Conservation (phyloP, 306 rosid species). For the Citrullus colocynthis region DNA sequence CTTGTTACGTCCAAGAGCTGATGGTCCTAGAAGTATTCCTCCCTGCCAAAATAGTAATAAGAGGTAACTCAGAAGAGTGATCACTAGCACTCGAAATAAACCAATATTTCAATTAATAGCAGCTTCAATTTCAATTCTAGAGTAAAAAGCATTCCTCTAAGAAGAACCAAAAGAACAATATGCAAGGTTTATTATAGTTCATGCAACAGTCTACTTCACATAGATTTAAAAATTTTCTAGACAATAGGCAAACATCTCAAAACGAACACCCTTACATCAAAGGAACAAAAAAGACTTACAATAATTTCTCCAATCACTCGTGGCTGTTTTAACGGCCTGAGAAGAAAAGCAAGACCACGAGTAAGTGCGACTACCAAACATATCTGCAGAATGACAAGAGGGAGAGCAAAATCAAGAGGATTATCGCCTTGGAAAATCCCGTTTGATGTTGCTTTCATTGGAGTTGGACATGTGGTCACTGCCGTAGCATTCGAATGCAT, state of each 20-base stretch:
- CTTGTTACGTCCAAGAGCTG: constrained; percentile 66
- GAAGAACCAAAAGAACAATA: not conserved
- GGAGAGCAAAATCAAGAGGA: constrained; percentile 75
- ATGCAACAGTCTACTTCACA: not conserved
- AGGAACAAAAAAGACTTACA: constrained; percentile 30
- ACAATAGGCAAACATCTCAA: not conserved
- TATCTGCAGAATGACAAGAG: constrained; percentile 46
- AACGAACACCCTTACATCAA: not conserved
- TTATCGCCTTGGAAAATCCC: constrained; percentile 72
- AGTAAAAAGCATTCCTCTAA: not conserved
- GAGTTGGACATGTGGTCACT: constrained; percentile 26
- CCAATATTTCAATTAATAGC: not conserved
- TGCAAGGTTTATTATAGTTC: not conserved
- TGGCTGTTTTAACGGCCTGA: constrained; percentile 40
- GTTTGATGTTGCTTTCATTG: constrained; percentile 69
- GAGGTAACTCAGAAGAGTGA: not conserved
- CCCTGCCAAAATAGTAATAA: constrained; percentile 38
- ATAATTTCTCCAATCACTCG: constrained; percentile 53
- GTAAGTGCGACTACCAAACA: constrained; percentile 29
- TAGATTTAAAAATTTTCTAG: not conserved
- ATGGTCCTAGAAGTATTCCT: constrained; percentile 78
- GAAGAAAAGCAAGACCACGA: constrained; percentile 34
- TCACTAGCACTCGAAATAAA: not conserved
- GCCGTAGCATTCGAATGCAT: constrained; percentile 35
- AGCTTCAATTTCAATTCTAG: not conserved